Conservation (phyloP, 345 rosid species). For the Microthlaspi erraticum region DNA sequence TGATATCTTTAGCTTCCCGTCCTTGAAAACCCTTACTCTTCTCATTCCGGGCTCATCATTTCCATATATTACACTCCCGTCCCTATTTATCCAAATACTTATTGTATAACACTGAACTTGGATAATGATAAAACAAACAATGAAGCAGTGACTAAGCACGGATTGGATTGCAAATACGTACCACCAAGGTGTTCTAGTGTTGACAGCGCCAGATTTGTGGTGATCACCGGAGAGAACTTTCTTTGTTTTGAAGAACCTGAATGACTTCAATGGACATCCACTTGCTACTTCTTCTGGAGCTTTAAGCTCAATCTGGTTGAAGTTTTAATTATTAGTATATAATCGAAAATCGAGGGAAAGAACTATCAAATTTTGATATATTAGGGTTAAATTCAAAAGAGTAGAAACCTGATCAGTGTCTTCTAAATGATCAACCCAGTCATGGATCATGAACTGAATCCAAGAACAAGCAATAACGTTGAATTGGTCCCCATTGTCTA, state of each 20-base stretch:
- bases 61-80: constrained; percentile 83
- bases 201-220: constrained; percentile 52
- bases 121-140: background rate
- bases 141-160: background rate
- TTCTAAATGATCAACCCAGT: constrained; percentile 86
- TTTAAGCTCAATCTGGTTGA: constrained; percentile 59
- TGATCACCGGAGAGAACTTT: constrained; percentile 50
- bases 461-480: constrained; percentile 81
- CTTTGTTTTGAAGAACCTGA: constrained; percentile 64
- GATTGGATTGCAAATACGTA: constrained; percentile 34
- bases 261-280: constrained; percentile 69
- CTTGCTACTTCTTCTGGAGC: constrained; percentile 61
- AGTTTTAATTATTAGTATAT: background rate
- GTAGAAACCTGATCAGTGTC: constrained; percentile 62
- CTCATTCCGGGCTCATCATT: constrained; percentile 64
- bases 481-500: constrained; percentile 69
- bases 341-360: background rate
- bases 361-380: background rate
- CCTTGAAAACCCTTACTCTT: constrained; percentile 72
- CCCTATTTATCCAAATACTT: constrained; percentile 51
- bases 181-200: constrained; percentile 91
- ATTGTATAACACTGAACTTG: background rate
- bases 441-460: constrained; percentile 92
- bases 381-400: background rate
- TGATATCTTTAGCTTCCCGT: constrained; percentile 66